phyloP scores from a whole-genome alignment of 495 filamentous ascomycete genomes.

The Friedmanniomyces endolithicus region DNA sequence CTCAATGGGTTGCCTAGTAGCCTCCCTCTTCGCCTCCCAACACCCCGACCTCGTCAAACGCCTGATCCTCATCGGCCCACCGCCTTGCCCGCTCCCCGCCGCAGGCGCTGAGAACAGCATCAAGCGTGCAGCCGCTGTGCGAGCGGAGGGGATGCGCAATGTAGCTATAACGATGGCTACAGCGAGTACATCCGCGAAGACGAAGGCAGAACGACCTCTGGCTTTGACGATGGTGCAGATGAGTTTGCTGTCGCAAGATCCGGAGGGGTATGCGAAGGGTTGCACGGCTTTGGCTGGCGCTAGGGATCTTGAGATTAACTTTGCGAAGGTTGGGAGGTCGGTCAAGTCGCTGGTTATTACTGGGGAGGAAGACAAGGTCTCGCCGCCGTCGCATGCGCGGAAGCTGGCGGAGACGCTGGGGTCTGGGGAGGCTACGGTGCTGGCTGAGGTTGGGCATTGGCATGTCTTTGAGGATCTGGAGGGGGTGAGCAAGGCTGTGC shows the following conservation, averaged over 20 bases:
- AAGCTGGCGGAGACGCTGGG: constrained; percentile 22
- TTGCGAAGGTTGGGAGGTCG: constrained; percentile 19
- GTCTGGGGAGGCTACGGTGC: constrained; percentile 17
- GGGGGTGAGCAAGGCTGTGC: constrained; percentile 24
- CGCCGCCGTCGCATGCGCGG: constrained; percentile 21
- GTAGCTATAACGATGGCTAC: constrained; percentile 33
- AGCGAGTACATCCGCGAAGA: constrained; percentile 35
- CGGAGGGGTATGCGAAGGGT: constrained; percentile 45
- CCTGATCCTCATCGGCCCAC: constrained; percentile 36
- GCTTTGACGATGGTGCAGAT: constrained; percentile 31
- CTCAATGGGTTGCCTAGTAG: constrained; percentile 37
- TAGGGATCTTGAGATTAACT: constrained; percentile 21
- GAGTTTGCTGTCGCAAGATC: constrained; percentile 35
- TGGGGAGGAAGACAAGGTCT: constrained; percentile 36
- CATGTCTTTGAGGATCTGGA: constrained; percentile 32
- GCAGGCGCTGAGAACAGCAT: constrained; percentile 33
- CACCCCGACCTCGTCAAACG: constrained; percentile 31
- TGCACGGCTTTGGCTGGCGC: constrained; percentile 39
- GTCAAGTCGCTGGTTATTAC: constrained; percentile 30
- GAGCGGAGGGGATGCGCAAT: constrained; percentile 34
- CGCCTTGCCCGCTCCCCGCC: constrained; percentile 32
- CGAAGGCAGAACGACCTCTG: constrained; percentile 30
- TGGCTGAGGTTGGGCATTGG: constrained; percentile 36
- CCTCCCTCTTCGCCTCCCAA: constrained; percentile 31
- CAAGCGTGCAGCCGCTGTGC: constrained; percentile 35